Conservation (phyloP, 192 early-diverging fungal species). For the Chytriomyces sp. region DNA sequence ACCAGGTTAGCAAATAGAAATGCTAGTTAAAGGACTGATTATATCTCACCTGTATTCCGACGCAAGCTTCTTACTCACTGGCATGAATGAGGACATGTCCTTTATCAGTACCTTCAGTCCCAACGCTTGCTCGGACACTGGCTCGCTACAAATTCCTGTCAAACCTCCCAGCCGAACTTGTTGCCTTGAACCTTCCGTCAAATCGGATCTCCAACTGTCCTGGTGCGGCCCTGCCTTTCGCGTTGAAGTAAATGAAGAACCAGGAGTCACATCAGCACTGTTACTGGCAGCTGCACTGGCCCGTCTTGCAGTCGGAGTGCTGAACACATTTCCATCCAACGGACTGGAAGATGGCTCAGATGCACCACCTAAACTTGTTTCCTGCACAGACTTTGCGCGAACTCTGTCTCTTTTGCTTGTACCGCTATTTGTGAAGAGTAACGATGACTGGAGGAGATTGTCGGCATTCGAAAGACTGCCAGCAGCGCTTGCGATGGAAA, state of each 20-base stretch:
- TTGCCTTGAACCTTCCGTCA: neutral
- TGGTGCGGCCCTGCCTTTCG: neutral
- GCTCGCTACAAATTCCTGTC: neutral
- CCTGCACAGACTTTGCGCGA: constrained; percentile 1
- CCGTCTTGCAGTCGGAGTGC: neutral
- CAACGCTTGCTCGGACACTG: neutral
- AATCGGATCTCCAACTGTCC: neutral
- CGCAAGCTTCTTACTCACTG: constrained; percentile 26
- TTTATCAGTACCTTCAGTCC: constrained; percentile 22
- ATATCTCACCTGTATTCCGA: constrained; percentile 18
- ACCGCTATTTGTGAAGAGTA: too few relatives aligned
- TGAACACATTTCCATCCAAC: neutral
- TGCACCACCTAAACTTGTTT: neutral
- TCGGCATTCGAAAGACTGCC: neutral
- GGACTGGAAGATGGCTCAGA: neutral
- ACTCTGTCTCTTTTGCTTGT: neutral
- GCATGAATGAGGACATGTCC: constrained; percentile 20
- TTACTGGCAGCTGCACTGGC: constrained; percentile 1
- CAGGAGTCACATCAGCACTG: neutral
- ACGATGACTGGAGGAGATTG: neutral
- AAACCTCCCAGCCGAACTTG: neutral
- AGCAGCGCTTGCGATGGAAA: neutral
- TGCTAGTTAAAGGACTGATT: neutral
- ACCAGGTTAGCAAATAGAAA: neutral
- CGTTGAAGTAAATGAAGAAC: constrained; percentile 15